These are phyloP conservation scores for Colletotrichum orbiculare DNA, from an alignment of 2,329 filamentous ascomycete genomes.

Conservation along the genomic window DNA sequence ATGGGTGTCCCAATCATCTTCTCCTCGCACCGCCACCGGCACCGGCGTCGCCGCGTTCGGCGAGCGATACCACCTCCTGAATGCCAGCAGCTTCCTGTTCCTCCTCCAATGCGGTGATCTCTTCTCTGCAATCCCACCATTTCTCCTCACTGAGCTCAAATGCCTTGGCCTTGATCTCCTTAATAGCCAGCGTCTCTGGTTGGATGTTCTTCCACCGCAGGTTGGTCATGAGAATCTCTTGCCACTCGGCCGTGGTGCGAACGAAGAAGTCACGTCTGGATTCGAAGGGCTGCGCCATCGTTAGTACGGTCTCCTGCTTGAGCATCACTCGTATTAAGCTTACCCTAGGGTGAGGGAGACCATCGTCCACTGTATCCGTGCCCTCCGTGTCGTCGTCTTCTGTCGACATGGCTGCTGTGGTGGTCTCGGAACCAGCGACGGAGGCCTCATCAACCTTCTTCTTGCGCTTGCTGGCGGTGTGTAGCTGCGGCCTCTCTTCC, in stretches of 20 bases:
- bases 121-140: conserved; percentile 98
- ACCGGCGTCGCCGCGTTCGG: conserved; percentile 73
- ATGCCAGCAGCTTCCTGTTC: conserved; percentile 97
- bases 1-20: conserved; percentile 8
- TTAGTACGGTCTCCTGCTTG: conserved; percentile 4
- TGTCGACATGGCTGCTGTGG: conserved; percentile 42
- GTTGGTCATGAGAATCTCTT: conserved; percentile 83
- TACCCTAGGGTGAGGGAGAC: conserved; percentile 76
- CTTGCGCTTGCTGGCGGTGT: conserved; percentile 66
- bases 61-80: conserved; percentile 90
- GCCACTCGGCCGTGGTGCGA: conserved; percentile 89
- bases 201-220: conserved; percentile 75
- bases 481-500: conserved; percentile 53
- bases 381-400: conserved; percentile 61
- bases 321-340: conserved; percentile 37
- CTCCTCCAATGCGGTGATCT: conserved; percentile 90
- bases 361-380: conserved; percentile 73
- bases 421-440: conserved; percentile 40
- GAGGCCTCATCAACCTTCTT: conserved; percentile 61
- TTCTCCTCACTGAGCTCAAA: conserved; percentile 94
- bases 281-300: conserved; percentile 79
- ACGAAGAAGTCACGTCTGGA: conserved; percentile 91
- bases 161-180: conserved; percentile 91
- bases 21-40: conserved; percentile 51
- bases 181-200: conserved; percentile 77